phyloP scores from a whole-genome alignment of 2,329 filamentous ascomycete genomes.

The Fusarium phyllophilum region DNA sequence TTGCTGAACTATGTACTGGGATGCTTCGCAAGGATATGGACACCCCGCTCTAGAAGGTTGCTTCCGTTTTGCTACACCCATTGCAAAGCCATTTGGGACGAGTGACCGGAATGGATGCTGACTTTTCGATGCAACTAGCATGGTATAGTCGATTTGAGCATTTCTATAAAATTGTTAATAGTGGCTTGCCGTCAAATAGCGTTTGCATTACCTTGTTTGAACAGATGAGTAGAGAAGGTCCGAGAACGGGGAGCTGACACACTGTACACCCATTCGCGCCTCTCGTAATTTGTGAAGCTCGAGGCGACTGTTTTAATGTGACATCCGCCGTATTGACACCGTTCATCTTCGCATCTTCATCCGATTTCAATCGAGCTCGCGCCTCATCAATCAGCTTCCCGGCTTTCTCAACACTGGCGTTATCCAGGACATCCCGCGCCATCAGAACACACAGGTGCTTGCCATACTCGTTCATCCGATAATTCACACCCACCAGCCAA shows the following conservation, averaged over 20 bases:
- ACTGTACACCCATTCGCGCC: conserved; percentile 58
- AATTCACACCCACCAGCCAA: conserved; percentile 62
- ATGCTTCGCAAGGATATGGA: conserved; percentile 20
- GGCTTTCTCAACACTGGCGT: conserved; percentile 56
- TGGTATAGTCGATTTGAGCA: conserved; percentile 61
- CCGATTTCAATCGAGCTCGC: conserved; percentile 44
- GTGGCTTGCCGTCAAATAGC: background rate
- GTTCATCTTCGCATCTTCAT: conserved; percentile 11
- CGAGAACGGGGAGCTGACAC: conserved; percentile 60
- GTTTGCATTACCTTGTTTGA: conserved; percentile 57
- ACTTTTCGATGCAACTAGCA: conserved; percentile 55
- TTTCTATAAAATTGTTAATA: conserved; percentile 47
- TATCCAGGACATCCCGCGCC: conserved; percentile 58
- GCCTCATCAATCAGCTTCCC: conserved; percentile 56
- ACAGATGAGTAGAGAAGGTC: conserved; percentile 60
- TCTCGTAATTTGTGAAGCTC: conserved; percentile 52
- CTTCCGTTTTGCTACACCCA: conserved; percentile 46
- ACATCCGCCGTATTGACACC: conserved; percentile 23
- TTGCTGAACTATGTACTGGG: background rate
- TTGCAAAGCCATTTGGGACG: conserved; percentile 58
- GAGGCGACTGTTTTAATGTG: conserved; percentile 44
- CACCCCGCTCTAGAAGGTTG: conserved; percentile 43
- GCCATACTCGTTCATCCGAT: conserved; percentile 64
- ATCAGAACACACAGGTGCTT: conserved; percentile 65
- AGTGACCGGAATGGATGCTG: conserved; percentile 50